phyloP scores from a whole-genome alignment of 192 early-diverging fungal species.

The Thamnidium elegans region DNA sequence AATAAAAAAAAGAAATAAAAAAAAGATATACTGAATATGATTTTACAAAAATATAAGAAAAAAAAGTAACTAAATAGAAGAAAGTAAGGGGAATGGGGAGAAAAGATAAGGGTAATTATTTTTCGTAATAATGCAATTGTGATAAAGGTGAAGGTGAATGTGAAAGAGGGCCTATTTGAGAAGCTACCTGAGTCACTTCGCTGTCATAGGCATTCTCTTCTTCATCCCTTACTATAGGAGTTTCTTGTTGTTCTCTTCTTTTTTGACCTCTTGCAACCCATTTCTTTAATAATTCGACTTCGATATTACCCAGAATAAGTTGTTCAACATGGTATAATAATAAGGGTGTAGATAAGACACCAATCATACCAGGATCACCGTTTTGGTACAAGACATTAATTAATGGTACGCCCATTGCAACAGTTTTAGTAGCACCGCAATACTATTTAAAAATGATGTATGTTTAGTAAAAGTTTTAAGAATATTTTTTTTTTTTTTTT shows the following conservation, averaged over 20 bases:
- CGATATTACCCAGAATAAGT: conserved; percentile 59
- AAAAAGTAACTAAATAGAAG: no score
- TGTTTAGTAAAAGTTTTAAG: conserved; percentile 1
- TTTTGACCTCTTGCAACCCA: conserved; percentile 46
- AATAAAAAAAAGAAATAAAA: no score
- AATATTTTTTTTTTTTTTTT: background rate
- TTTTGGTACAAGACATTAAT: conserved; percentile 66
- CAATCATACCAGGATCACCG: conserved; percentile 43
- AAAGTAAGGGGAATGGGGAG: background rate
- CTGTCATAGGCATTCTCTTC: conserved; percentile 8
- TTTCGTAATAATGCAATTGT: conserved; percentile 3
- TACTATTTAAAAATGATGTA: conserved; percentile 31
- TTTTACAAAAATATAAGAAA: no score
- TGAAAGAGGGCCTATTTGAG: background rate
- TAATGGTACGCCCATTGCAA: conserved; percentile 72
- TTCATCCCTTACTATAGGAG: conserved; percentile 5
- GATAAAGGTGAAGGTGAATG: conserved; percentile 7
- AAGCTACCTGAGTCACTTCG: conserved; percentile 3
- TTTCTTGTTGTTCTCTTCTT: background rate
- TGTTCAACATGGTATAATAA: conserved; percentile 73
- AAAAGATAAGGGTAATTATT: background rate
- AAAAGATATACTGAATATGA: no score
- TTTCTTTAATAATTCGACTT: conserved; percentile 52
- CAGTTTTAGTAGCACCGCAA: conserved; percentile 73
- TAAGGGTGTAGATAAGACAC: conserved; percentile 63